phyloP scores from a whole-genome alignment of 495 filamentous ascomycete species.

The Thermothielavioides terrestris region DNA sequence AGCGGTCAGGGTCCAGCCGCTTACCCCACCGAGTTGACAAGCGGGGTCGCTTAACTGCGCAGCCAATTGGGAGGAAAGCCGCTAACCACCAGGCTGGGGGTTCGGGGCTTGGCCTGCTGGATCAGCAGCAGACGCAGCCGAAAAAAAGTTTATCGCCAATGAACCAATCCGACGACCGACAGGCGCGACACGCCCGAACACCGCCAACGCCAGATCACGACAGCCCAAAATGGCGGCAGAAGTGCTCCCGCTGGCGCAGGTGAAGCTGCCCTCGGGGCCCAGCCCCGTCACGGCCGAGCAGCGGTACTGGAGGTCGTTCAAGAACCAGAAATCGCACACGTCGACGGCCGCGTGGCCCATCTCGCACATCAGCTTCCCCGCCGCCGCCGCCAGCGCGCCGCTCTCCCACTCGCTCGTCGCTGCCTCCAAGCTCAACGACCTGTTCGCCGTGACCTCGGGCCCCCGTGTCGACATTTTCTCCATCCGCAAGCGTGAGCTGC shows the following conservation, averaged over 20 bases:
- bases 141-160: slow-evolving; percentile 12
- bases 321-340: slow-evolving; percentile 75
- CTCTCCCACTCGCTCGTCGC: slow-evolving; percentile 35
- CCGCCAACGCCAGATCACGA: neutral
- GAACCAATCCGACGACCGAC: neutral
- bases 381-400: slow-evolving; percentile 34
- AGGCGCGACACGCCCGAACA: neutral
- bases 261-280: slow-evolving; percentile 74
- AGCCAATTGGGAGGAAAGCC: too few relatives aligned
- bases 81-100: too few relatives aligned
- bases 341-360: slow-evolving; percentile 77
- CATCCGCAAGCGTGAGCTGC: slow-evolving; percentile 73
- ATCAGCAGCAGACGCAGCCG: slow-evolving; percentile 1
- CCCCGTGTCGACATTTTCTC: slow-evolving; percentile 89
- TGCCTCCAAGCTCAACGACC: slow-evolving; percentile 49
- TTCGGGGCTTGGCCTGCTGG: neutral
- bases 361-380: slow-evolving; percentile 77
- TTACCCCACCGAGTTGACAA: too few relatives aligned
- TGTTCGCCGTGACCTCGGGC: slow-evolving; percentile 87
- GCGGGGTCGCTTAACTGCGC: too few relatives aligned
- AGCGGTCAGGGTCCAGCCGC: too few relatives aligned
- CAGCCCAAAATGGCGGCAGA: slow-evolving; percentile 74
- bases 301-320: slow-evolving; percentile 86
- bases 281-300: slow-evolving; percentile 76
- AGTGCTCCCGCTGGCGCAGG: slow-evolving; percentile 68